A percentile compares a stretch with the other conserved stretches of the same genome.
Conservation (phyloP, 2,329 filamentous ascomycete genomes). For the Aspergillus proliferans region DNA sequence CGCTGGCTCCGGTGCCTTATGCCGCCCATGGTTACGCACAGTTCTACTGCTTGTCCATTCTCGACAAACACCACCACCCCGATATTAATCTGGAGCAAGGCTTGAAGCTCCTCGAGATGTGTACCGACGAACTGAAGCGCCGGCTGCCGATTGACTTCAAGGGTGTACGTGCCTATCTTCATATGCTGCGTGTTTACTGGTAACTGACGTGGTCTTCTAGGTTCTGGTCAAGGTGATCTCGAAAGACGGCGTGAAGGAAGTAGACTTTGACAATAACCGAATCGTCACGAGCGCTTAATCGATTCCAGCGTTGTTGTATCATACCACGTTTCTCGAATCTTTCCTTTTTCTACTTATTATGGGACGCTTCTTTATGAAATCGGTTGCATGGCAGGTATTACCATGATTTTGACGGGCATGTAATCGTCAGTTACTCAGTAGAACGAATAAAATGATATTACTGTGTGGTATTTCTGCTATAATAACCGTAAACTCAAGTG, state of each 20-base stretch:
- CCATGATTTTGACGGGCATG: constrained; percentile 11
- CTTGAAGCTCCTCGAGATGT: constrained; percentile 87
- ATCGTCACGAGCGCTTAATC: constrained; percentile 42
- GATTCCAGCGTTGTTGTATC: constrained; percentile 24
- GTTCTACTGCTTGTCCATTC: constrained; percentile 97
- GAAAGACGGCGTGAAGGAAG: constrained; percentile 81
- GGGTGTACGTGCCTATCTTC: constrained; percentile 56
- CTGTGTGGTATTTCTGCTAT: not conserved
- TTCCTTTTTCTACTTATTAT: constrained; percentile 16
- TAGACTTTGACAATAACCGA: constrained; percentile 78
- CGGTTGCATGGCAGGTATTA: constrained; percentile 18
- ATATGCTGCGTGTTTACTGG: not conserved
- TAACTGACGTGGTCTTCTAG: constrained; percentile 18
- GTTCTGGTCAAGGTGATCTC: constrained; percentile 79
- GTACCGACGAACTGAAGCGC: constrained; percentile 93
- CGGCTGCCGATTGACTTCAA: constrained; percentile 98
- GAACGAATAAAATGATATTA: constrained; percentile 11
- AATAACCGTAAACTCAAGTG: not conserved
- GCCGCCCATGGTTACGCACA: constrained; percentile 97
- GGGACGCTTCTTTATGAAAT: constrained; percentile 19
- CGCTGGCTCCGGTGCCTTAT: constrained; percentile 81
- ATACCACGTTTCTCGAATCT: constrained; percentile 25
- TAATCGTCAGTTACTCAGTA: constrained; percentile 9
- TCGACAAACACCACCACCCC: constrained; percentile 98
- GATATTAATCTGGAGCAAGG: constrained; percentile 85